Conservation (phyloP, 1,284 basidiomycete species). For the Gomphus sp. region DNA sequence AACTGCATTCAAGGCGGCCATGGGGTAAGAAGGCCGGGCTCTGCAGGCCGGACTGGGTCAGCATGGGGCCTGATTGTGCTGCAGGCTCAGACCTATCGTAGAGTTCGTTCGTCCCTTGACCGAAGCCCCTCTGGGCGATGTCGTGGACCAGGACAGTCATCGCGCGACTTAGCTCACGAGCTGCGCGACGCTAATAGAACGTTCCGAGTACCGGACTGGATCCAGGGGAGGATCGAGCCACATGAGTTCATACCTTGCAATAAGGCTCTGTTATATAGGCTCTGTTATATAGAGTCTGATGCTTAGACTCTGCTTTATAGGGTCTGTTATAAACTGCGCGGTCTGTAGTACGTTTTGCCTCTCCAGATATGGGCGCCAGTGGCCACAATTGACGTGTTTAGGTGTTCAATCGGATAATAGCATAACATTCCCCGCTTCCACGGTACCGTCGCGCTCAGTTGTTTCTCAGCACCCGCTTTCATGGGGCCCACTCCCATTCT, state of each 20-base stretch:
- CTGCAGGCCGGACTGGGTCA: conserved; percentile 22
- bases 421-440: not conserved
- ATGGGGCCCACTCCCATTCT: not conserved
- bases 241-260: too few species aligned
- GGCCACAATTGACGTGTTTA: too few species aligned
- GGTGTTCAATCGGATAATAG: too few species aligned
- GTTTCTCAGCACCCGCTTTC: not conserved
- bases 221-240: too few species aligned
- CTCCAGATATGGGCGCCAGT: too few species aligned
- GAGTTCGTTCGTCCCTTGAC: conserved; percentile 59
- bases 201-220: too few species aligned
- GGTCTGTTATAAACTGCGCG: too few species aligned
- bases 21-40: conserved; percentile 64
- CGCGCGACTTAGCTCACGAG: not conserved
- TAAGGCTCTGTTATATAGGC: too few species aligned
- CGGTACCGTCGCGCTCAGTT: not conserved
- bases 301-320: too few species aligned
- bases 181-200: too few species aligned
- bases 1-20: conserved; percentile 46
- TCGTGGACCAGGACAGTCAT: conserved; percentile 30
- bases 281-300: too few species aligned
- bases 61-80: not conserved
- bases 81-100: conserved; percentile 50
- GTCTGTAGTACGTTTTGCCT: too few species aligned
- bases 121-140: conserved; percentile 59